Evolutionary conservation across 805 yeast genomes (phyloP), one percentile per base, ranked within the genome.

Genomic region (Phaffomyces antillensis): DNA sequence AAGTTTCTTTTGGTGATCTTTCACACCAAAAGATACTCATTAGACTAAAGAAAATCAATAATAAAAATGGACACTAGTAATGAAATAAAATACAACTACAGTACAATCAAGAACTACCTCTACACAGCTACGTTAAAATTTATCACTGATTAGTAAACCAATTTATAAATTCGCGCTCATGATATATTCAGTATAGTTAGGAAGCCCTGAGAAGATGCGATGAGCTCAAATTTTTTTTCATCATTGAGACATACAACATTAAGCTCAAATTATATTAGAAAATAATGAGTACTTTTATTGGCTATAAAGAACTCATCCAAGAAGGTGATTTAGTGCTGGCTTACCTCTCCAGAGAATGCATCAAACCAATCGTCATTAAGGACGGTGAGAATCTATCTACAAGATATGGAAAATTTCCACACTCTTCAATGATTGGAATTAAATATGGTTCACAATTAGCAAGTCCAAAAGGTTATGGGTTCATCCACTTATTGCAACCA

Each of bases 341-440:
- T 0, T 93, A 90, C 76, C 76, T 93, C 20, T 81, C 93, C 39
- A 72, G 98, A 52, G 84, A 80, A 37, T 77, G 80, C 50, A 75
- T 88, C 52, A 88, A 86, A 59, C 95, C 97, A 0, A 65, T 90
- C 33, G 69, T 66, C 5, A 76, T 89, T 16, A 71, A 71, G 34
- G 56, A 67, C 17, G 88, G 82, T 7, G 83, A 76, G 35, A 63
- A 66, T 4, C 70, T 93, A 51, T 86, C 89, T 60, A 90, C 98
- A 9, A 71, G 96, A 48, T 93, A 82, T 63, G 99, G 99, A 13
- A 73, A 83, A 16, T 93, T 87, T 63, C 86, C 82, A n/a, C 97
- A 90, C 59, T 72, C 75, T 39, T 68, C 75, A 30, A 89, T 93
- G 86, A 79, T 93, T 46, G 96, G 95, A 6, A 66, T 75, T 58